Conservation (phyloP, 768 basidiomycete species). For the Leccinum olivaceopallidum region DNA sequence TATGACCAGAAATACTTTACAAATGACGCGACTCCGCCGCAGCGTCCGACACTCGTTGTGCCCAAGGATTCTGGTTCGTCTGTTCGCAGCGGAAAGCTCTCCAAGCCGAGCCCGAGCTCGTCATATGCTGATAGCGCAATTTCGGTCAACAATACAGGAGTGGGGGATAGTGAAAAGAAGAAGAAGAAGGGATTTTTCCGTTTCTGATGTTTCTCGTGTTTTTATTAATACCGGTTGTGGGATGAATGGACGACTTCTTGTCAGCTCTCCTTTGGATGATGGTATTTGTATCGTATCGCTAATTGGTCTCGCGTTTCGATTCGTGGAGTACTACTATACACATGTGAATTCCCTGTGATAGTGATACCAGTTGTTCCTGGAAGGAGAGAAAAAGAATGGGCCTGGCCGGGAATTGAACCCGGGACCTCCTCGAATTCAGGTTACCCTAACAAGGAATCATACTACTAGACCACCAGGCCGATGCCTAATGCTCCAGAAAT, state of each 20-base stretch:
- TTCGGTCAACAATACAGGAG: conserved; percentile 40
- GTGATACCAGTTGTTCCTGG: too few species aligned
- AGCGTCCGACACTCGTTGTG: conserved; percentile 26
- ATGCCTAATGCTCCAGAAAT: not conserved
- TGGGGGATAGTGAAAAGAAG: conserved; percentile 58
- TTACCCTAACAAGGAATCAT: conserved; percentile 54
- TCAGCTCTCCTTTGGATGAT: not conserved
- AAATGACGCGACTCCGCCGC: conserved; percentile 35
- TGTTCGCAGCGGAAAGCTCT: conserved; percentile 22
- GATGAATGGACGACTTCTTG: not conserved
- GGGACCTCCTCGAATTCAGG: conserved; percentile 53
- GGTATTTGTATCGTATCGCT: conserved; percentile 13
- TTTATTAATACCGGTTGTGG: not conserved
- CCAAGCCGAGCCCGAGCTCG: conserved; percentile 45
- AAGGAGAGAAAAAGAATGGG: conserved; percentile 24
- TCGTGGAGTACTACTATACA: not conserved
- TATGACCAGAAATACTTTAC: conserved; percentile 78
- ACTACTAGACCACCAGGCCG: conserved; percentile 56
- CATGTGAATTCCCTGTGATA: too few species aligned
- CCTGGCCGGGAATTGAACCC: conserved; percentile 62
- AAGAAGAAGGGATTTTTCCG: conserved; percentile 75
- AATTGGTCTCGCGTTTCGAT: conserved; percentile 8
- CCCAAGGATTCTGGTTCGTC: conserved; percentile 27
- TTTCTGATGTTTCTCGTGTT: conserved; percentile 41
- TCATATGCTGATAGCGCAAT: conserved; percentile 54